A percentile compares a stretch with the other conserved stretches of the same genome.
Evolutionary conservation across 495 filamentous ascomycete species (phyloP).

Genomic region (Aspergillus heteromorphus): DNA sequence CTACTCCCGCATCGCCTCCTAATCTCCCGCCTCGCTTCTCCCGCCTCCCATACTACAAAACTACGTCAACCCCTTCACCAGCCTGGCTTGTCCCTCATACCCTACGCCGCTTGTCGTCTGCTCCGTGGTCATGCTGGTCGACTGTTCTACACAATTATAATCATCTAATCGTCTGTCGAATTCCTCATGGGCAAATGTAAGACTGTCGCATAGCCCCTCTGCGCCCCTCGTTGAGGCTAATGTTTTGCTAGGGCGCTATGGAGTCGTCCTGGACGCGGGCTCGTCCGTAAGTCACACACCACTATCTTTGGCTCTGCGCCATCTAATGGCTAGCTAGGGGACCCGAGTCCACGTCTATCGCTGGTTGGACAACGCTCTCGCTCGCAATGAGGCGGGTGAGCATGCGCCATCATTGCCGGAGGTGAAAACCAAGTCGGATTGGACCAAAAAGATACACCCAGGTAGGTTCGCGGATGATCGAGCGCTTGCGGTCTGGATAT

Average conservation of each 20-base stretch:
- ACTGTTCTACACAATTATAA: constrained; percentile 11
- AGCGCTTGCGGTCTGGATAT: too few species aligned
- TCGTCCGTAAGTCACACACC: constrained; percentile 50
- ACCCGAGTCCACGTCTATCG: constrained; percentile 90
- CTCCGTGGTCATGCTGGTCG: constrained; percentile 27
- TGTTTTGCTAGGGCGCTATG: constrained; percentile 44
- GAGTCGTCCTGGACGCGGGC: constrained; percentile 64
- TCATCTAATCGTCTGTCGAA: constrained; percentile 9
- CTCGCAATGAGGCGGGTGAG: constrained; percentile 53
- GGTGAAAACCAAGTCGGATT: constrained; percentile 75
- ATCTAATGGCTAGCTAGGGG: constrained; percentile 46
- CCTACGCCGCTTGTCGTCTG: background rate
- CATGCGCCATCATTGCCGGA: constrained; percentile 69
- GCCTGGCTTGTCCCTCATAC: background rate
- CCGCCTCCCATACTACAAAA: background rate
- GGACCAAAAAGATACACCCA: constrained; percentile 90
- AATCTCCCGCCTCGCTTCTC: background rate
- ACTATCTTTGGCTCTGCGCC: too few species aligned
- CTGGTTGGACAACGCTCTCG: constrained; percentile 74
- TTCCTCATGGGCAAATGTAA: constrained; percentile 48
- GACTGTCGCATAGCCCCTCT: constrained; percentile 9
- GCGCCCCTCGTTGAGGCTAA: background rate
- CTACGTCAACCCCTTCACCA: background rate
- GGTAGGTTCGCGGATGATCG: constrained; percentile 42
- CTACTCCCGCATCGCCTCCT: background rate